Evolutionary conservation across 805 yeast genomes (phyloP), one percentile per base, ranked within the genome.

Genomic region (Barnettozyma californica): DNA sequence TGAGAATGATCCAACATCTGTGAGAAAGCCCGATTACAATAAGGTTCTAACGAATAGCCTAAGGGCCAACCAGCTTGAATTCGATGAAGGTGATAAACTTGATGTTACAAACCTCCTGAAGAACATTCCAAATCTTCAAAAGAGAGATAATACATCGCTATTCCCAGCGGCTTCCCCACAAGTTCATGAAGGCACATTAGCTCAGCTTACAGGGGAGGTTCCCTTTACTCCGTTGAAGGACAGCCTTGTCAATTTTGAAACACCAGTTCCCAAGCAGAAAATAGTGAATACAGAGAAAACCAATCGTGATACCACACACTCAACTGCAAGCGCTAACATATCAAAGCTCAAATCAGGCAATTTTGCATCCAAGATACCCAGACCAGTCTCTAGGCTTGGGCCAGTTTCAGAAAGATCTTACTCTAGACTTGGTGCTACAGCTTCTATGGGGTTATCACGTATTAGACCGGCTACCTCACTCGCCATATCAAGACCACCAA

Each of bases 1-100:
- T 31, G 64, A 64, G 27, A 63, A 62, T 10, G 60, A 68, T 29
- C 68, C 69, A 49, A 54, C 61, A 5, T 62, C 66, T 1, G 59
- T 52, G 18, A 54, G 44, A 45, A 62, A 61, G 39, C 54, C 55
- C 5, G 53, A 53, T 9, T 58, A 54, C 1, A 45, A 29, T 16
- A 41, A 45, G 21, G 47, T 49, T 2, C 49, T 57, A 43, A 33
- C 44, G 0, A 54, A 57, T 10, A 53, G 54, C 36, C 34, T 42
- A 0, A 57, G 41, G 31, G 51, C 40, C 1, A 57, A 59, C 31
- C 49, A 47, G 16, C 21, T 54, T 6, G 58, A 19, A 14, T 20
- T 29, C 27, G 16, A 35, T 20, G 23, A 35, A 18, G 23, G 43
- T 18, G 41, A 43, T 21, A 47, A 43, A 18, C 41, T 37, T n/a